phyloP scores from a whole-genome alignment of 2,329 filamentous ascomycete genomes.

The Geosmithia putterillii region DNA sequence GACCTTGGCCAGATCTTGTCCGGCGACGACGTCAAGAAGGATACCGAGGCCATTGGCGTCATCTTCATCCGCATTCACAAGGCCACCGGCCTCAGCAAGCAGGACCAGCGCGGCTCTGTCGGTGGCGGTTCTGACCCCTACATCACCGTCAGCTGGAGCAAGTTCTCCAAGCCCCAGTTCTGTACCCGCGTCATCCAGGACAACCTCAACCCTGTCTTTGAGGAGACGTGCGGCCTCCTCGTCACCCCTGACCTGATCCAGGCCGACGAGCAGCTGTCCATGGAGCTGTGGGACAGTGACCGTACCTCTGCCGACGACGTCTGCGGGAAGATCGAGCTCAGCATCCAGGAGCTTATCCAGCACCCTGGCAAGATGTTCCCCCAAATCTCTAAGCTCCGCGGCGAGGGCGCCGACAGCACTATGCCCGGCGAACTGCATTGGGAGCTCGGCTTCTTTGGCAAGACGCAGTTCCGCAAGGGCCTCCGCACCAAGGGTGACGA shows the following conservation, averaged over 20 bases:
- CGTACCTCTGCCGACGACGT: slow-evolving; percentile 86
- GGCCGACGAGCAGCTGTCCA: slow-evolving; percentile 81
- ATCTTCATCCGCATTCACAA: slow-evolving; percentile 88
- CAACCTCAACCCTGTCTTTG: slow-evolving; percentile 84
- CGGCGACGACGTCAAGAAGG: slow-evolving; percentile 86
- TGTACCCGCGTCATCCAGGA: slow-evolving; percentile 94
- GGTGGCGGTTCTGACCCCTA: slow-evolving; percentile 91
- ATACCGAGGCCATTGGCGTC: slow-evolving; percentile 74
- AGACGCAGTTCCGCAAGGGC: slow-evolving; percentile 75
- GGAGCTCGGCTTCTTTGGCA: slow-evolving; percentile 93
- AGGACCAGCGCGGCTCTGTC: slow-evolving; percentile 69
- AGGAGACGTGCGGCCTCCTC: slow-evolving; percentile 74
- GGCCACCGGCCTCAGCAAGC: slow-evolving; percentile 79
- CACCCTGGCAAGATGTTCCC: slow-evolving; percentile 86
- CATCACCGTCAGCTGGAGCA: slow-evolving; percentile 88
- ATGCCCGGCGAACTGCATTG: slow-evolving; percentile 94
- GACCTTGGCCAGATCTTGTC: slow-evolving; percentile 84
- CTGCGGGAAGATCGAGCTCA: slow-evolving; percentile 86
- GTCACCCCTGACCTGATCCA: slow-evolving; percentile 87
- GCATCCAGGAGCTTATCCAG: slow-evolving; percentile 89
- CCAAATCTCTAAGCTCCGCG: slow-evolving; percentile 70
- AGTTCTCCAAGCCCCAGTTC: slow-evolving; percentile 96
- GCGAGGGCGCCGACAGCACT: slow-evolving; percentile 68
- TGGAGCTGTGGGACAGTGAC: slow-evolving; percentile 96
- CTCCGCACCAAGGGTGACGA: slow-evolving; percentile 82